phyloP scores from a whole-genome alignment of 2,329 filamentous ascomycete genomes.

The Beauveria caledonica region DNA sequence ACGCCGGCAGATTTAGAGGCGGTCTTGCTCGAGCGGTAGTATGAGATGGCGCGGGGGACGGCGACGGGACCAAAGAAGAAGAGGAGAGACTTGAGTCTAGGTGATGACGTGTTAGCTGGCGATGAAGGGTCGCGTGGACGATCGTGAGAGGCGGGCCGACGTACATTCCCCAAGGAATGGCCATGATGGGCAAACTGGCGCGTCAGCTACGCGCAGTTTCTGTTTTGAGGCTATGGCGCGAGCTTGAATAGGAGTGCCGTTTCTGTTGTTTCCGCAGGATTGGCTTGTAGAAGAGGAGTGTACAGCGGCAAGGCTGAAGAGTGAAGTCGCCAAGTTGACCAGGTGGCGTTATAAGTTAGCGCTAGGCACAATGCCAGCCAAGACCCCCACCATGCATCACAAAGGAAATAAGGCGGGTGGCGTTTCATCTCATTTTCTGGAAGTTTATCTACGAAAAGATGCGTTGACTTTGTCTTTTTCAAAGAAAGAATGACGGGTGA shows the following conservation, averaged over 20 bases:
- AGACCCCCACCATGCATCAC: not conserved
- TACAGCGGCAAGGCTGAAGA: not conserved
- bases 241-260: not conserved
- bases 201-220: not conserved
- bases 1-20: slow-evolving; percentile 34
- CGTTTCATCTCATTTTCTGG: too few species aligned
- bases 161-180: slow-evolving; percentile 14
- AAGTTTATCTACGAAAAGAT: too few species aligned
- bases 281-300: not conserved
- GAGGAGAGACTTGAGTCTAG: slow-evolving; percentile 45
- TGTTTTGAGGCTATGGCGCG: not conserved
- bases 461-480: too few species aligned
- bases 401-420: not conserved
- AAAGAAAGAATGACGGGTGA: too few species aligned
- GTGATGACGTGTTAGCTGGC: not conserved
- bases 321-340: not conserved
- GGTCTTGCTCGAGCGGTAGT: slow-evolving; percentile 49
- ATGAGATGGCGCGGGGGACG: slow-evolving; percentile 55
- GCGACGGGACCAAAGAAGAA: slow-evolving; percentile 64
- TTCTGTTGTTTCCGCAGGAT: not conserved
- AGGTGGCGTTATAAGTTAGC: slow-evolving; percentile 3
- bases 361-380: not conserved
- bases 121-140: not conserved
- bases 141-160: not conserved
- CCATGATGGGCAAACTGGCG: slow-evolving; percentile 8